These are phyloP conservation scores for Gentiana straminea DNA, from an alignment of 257 asterid genomes.

Conservation along the genomic window DNA sequence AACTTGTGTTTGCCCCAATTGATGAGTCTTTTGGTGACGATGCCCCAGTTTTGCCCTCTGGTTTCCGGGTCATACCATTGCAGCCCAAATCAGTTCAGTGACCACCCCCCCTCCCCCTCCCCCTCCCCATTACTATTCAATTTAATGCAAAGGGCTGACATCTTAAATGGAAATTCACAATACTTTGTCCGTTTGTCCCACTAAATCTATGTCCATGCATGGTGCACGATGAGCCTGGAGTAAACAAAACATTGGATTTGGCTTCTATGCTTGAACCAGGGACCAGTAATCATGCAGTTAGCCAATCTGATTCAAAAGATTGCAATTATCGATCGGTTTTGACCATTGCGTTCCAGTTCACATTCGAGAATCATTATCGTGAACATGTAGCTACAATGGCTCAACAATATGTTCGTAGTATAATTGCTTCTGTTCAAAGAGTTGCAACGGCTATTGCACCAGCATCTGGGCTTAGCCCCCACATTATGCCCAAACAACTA, in stretches of 20 bases:
- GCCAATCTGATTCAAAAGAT: constrained; percentile 37
- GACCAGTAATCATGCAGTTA: constrained; percentile 41
- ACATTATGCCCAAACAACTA: constrained; percentile 44
- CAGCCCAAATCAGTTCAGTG: constrained; percentile 76
- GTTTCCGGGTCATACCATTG: constrained; percentile 87
- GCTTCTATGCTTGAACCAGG: constrained; percentile 85
- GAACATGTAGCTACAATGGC: constrained; percentile 95
- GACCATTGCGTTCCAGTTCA: constrained; percentile 94
- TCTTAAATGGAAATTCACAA: too few species aligned
- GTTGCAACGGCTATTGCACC: constrained; percentile 93
- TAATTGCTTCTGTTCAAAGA: constrained; percentile 75
- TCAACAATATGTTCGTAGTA: constrained; percentile 74
- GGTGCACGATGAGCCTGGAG: constrained; percentile 55
- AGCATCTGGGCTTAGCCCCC: constrained; percentile 45
- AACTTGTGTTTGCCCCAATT: constrained; percentile 92
- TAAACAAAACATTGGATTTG: constrained; percentile 70
- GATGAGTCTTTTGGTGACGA: constrained; percentile 93
- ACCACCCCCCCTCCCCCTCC: constrained; percentile 8
- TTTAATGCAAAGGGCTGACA: too few species aligned
- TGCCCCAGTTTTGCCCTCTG: constrained; percentile 83
- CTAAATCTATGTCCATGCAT: not conserved
- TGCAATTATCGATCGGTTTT: constrained; percentile 66
- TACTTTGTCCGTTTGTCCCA: not conserved
- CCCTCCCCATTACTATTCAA: too few species aligned
- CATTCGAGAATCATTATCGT: constrained; percentile 68